Evolutionary conservation across 257 asterid species (phyloP).

Genomic region (Scutellaria baicalensis): DNA sequence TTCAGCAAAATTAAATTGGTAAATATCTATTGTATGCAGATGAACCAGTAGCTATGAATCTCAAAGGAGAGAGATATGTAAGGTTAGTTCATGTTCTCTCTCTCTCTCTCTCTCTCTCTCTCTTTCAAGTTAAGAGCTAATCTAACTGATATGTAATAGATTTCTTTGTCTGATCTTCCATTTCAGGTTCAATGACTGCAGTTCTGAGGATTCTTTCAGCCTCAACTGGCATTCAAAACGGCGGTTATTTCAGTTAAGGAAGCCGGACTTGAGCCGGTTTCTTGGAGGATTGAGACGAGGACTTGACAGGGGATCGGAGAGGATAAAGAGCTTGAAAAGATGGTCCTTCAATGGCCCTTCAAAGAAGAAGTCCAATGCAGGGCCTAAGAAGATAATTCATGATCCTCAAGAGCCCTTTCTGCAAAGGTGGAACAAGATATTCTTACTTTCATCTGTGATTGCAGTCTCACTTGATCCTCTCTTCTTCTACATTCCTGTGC

Average conservation of each 20-base stretch:
- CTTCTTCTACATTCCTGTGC: conserved; percentile 61
- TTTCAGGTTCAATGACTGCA: conserved; percentile 40
- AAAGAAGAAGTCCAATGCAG: conserved; percentile 2
- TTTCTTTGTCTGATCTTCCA: background rate
- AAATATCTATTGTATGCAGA: background rate
- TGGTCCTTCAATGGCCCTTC: conserved; percentile 7
- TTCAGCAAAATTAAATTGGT: background rate
- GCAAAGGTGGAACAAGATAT: conserved; percentile 52
- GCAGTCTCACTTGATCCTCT: conserved; percentile 54
- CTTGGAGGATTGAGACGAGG: conserved; percentile 23
- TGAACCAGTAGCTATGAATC: conserved; percentile 14
- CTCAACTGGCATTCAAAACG: background rate
- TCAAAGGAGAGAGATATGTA: conserved; percentile 18
- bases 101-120: background rate
- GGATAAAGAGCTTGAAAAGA: conserved; percentile 25
- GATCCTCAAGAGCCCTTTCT: conserved; percentile 55
- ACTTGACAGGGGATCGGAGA: conserved; percentile 20
- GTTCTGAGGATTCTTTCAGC: conserved; percentile 25
- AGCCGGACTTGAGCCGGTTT: conserved; percentile 21
- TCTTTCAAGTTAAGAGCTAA: background rate
- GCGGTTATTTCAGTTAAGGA: conserved; percentile 11
- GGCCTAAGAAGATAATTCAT: conserved; percentile 18
- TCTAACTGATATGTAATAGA: background rate
- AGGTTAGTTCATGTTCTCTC: conserved; percentile 21
- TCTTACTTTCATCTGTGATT: conserved; percentile 37